phyloP scores from a whole-genome alignment of 257 asterid genomes.

The Perilla frutescens region DNA sequence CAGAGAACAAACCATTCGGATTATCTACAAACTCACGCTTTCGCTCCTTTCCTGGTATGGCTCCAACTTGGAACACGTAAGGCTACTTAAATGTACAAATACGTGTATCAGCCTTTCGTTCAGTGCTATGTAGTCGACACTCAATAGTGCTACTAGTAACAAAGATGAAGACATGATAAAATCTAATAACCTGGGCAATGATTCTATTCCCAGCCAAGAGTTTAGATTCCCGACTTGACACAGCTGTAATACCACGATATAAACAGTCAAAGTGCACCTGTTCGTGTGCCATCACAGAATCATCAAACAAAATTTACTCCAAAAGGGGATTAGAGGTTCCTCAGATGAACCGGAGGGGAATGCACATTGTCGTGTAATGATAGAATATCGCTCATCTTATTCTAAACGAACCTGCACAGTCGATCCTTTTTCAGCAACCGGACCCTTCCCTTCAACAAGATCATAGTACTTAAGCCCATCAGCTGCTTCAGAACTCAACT shows the following conservation, averaged over 20 bases:
- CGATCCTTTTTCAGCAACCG: conserved; percentile 76
- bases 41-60: conserved; percentile 89
- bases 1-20: conserved; percentile 93
- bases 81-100: conserved; percentile 66
- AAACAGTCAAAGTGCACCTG: conserved; percentile 97
- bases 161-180: conserved; percentile 14
- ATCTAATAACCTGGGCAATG: conserved; percentile 77
- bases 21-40: conserved; percentile 92
- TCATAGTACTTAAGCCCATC: conserved; percentile 91
- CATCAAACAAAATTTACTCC: conserved; percentile 4
- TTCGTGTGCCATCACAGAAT: conserved; percentile 31
- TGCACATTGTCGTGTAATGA: background rate
- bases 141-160: background rate
- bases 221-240: conserved; percentile 93
- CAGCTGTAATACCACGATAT: conserved; percentile 89
- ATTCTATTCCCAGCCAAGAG: conserved; percentile 92
- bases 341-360: background rate
- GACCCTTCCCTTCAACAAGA: conserved; percentile 83
- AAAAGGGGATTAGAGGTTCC: conserved; percentile 8
- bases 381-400: background rate
- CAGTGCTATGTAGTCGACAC: background rate
- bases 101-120: conserved; percentile 38
- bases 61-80: conserved; percentile 91
- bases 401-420: conserved; percentile 67
- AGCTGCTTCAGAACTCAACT: conserved; percentile 57